These are phyloP conservation scores for Marchantia paleacea DNA, from an alignment of 225 moss, liverwort and hornwort genomes.

Conservation along the genomic window DNA sequence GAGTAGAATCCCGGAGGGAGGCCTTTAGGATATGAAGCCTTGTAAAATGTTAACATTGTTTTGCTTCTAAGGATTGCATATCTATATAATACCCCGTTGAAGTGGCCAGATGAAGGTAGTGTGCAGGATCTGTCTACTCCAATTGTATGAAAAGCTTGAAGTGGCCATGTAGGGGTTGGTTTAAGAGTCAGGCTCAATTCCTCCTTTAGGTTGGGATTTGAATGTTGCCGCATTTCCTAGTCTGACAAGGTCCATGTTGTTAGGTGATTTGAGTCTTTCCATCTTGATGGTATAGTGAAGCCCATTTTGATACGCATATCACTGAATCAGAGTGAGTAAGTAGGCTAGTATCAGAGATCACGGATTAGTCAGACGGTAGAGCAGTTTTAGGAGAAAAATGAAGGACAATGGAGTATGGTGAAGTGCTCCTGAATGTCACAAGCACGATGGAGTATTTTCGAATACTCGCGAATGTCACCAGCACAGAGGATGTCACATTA, in stretches of 20 bases:
- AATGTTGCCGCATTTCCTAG: background rate
- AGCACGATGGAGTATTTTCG: background rate
- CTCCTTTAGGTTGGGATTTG: slow-evolving; percentile 1
- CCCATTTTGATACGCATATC: slow-evolving; percentile 8
- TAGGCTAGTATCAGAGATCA: slow-evolving; percentile 3
- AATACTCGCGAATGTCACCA: slow-evolving; percentile 4
- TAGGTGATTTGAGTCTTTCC: slow-evolving; percentile 5
- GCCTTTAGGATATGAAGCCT: slow-evolving; percentile 14
- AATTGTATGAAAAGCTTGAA: background rate
- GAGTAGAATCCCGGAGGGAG: slow-evolving; percentile 29
- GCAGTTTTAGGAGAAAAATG: background rate
- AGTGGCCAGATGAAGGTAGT: slow-evolving; percentile 26
- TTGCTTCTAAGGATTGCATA: slow-evolving; percentile 19
- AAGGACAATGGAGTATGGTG: background rate
- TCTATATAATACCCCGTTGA: slow-evolving; percentile 11
- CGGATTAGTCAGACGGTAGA: background rate
- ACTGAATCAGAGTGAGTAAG: slow-evolving; percentile 5
- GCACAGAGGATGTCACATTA: background rate
- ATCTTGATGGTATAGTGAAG: slow-evolving; percentile 7
- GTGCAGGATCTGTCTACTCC: background rate
- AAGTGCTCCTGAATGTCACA: background rate
- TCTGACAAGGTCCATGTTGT: slow-evolving; percentile 2
- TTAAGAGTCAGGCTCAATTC: slow-evolving; percentile 4
- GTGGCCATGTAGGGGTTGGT: slow-evolving; percentile 13
- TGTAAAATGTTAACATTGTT: slow-evolving; percentile 23